Evolutionary conservation across 345 rosid genomes (phyloP), one percentile per base, ranked within the genome.

Genomic region (Dipteronia dyeriana): DNA sequence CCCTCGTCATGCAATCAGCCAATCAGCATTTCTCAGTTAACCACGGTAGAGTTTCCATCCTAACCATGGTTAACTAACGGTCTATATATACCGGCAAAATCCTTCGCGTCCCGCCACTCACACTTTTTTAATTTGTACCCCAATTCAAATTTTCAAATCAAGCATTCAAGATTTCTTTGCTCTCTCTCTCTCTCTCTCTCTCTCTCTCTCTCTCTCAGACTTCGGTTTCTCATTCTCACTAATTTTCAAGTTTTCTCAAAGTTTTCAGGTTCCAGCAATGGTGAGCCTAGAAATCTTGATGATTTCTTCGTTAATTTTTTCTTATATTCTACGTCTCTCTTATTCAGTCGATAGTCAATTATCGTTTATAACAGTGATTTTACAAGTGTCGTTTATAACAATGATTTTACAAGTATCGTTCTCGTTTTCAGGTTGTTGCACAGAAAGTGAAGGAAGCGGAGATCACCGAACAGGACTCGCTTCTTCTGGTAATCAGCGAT

Each of bases 381-480:
- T 6, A 9, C 34, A 26, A 66, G 39, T 25, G n/a, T 76, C 41
- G 66, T 2, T 23, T 77, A 59, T 3, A 60, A 56, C 64, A 63
- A 26, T 70, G 23, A 66, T 47, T 71, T 61, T 6, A 9, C 34
- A 26, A 66, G 39, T 25, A 23, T 76, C 41, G 66, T 2, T 23
- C 73, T 59, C 23, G 54, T 1, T 17, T 70, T 83, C 88, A 97
- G 97, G 98, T 91, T 65, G 85, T 88, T 47, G 91, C 87, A 23
- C 99, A 91, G 87, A 92, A 91, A 78, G 83, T 92, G 75, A 97
- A 91, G 69, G 97, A 97, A 87, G 86, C 98, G 10, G 95, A 92
- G 88, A 94, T 97, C 86, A 94, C 97, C 5, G 97, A 94, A 78
- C 98, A 94, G 87, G 95, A 94, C 82, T 97, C 97, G n/a, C 97